phyloP scores from a whole-genome alignment of 176 grass and related monocot species.

The Themeda triandra region DNA sequence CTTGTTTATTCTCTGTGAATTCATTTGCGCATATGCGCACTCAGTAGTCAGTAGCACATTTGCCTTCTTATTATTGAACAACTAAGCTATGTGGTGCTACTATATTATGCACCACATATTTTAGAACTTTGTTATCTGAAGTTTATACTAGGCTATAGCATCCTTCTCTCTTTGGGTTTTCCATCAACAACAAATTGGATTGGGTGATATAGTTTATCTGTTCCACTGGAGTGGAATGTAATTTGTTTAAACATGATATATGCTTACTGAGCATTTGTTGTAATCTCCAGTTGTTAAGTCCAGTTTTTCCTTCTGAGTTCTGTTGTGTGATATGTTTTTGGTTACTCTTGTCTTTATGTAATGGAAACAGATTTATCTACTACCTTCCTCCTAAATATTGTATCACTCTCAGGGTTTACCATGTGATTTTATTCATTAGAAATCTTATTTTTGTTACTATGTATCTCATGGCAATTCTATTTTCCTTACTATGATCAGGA shows the following conservation, averaged over 20 bases:
- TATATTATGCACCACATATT: not conserved
- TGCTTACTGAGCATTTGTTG: not conserved
- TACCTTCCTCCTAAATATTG: not conserved
- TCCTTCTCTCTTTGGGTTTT: not conserved
- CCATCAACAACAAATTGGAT: not conserved
- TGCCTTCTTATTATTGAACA: not conserved
- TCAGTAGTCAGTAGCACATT: not conserved
- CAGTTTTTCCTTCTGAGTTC: not conserved
- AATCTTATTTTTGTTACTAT: not conserved
- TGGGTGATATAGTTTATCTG: not conserved
- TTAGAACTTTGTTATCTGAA: not conserved
- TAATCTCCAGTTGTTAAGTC: not conserved
- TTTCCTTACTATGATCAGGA: constrained; percentile 45
- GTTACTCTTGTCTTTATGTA: not conserved
- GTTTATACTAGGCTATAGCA: not conserved
- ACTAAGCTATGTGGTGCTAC: not conserved
- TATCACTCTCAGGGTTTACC: not conserved
- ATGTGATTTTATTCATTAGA: not conserved
- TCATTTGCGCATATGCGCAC: not conserved
- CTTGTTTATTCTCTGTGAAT: not conserved
- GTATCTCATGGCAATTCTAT: constrained; percentile 4
- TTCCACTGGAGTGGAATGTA: not conserved
- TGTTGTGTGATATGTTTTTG: not conserved
- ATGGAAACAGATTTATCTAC: not conserved
- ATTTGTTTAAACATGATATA: not conserved